These are phyloP conservation scores for Verticillium tricorpus DNA, from an alignment of 2,329 filamentous ascomycete genomes.

Conservation along the genomic window DNA sequence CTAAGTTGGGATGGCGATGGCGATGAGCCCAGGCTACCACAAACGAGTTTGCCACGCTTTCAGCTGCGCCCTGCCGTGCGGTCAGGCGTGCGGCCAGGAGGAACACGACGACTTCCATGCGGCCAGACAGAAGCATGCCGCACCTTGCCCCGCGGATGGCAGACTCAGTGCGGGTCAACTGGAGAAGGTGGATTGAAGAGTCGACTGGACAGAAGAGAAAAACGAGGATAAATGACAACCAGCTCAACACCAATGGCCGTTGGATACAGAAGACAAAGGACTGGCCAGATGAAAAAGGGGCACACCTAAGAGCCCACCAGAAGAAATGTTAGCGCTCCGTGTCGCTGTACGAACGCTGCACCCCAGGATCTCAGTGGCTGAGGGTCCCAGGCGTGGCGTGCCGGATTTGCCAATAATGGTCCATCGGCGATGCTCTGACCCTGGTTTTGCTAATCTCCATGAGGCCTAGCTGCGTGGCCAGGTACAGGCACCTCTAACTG, in stretches of 20 bases:
- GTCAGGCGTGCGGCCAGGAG: neutral
- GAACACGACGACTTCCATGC: neutral
- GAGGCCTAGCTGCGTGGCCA: neutral
- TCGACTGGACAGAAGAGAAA: neutral
- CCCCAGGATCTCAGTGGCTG: neutral
- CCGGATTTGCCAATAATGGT: neutral
- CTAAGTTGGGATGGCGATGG: slow-evolving; percentile 25
- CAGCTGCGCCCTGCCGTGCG: neutral
- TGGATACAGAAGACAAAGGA: neutral
- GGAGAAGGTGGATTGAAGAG: neutral
- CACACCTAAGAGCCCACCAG: neutral
- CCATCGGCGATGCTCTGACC: neutral
- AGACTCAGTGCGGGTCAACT: neutral
- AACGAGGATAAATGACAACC: neutral
- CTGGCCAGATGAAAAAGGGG: neutral
- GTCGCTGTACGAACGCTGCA: neutral
- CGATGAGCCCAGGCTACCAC: slow-evolving; percentile 16
- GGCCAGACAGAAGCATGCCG: too few relatives aligned
- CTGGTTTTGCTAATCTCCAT: neutral
- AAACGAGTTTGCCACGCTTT: neutral
- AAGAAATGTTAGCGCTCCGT: neutral
- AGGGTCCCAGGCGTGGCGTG: neutral
- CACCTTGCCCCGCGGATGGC: neutral
- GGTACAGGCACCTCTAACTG: neutral
- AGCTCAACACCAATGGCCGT: neutral